A percentile compares a stretch with the other conserved stretches of the same genome.
Evolutionary conservation across 345 rosid genomes (phyloP).

Genomic region (Citrus inodora): DNA sequence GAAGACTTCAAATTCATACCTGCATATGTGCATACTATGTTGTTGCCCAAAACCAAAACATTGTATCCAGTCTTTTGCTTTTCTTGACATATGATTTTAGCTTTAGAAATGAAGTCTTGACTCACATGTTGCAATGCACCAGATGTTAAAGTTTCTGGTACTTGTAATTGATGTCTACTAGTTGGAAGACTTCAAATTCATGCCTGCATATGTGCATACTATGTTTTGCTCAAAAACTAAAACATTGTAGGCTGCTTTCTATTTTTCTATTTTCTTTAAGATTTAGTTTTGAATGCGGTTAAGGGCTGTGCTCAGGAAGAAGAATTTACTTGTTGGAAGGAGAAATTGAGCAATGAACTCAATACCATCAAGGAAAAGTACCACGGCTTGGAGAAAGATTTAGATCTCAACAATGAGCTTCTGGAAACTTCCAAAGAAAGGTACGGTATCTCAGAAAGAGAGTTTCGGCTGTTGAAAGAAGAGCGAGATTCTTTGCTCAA

Average conservation of each 20-base stretch:
- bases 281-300: constrained; percentile 42
- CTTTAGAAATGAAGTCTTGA: background rate
- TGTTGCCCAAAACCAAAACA: constrained; percentile 1
- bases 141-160: background rate
- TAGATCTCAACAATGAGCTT: constrained; percentile 38
- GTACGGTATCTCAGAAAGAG: constrained; percentile 48
- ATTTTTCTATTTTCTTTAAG: constrained; percentile 27
- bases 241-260: constrained; percentile 2
- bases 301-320: constrained; percentile 51
- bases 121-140: background rate
- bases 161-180: background rate
- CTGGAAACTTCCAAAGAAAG: constrained; percentile 50
- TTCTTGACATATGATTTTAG: background rate
- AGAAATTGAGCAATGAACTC: constrained; percentile 44
- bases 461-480: constrained; percentile 51
- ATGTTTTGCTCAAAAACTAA: background rate
- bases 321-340: constrained; percentile 39
- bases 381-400: constrained; percentile 44
- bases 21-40: background rate
- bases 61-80: background rate
- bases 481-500: constrained; percentile 53
- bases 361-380: constrained; percentile 45
- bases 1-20: background rate
- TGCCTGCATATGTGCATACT: background rate
- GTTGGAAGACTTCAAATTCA: background rate